Conservation (phyloP, 164 flowering plant species). For the Tetrastigma voinierianum region DNA sequence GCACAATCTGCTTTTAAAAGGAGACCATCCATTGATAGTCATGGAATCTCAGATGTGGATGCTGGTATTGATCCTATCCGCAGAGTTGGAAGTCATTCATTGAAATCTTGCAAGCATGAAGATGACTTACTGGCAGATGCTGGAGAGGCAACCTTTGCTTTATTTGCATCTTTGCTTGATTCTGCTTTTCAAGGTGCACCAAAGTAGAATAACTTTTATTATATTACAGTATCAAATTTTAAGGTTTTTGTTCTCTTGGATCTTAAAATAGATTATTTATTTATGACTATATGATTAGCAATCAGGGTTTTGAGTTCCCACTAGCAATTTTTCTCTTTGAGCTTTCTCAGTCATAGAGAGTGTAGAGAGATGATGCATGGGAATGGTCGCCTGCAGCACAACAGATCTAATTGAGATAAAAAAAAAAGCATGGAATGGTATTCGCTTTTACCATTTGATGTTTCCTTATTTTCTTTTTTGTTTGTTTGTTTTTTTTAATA, state of each 20-base stretch:
- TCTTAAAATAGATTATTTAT: background rate
- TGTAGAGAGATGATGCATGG: too few relatives aligned
- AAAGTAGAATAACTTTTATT: background rate
- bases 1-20: slow-evolving; percentile 39
- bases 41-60: slow-evolving; percentile 29
- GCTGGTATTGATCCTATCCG: slow-evolving; percentile 37
- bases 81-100: slow-evolving; percentile 38
- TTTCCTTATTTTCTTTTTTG: too few relatives aligned
- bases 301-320: too few relatives aligned
- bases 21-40: slow-evolving; percentile 43
- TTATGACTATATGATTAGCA: too few relatives aligned
- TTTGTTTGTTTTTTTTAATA: too few relatives aligned
- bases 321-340: too few relatives aligned
- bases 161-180: slow-evolving; percentile 84
- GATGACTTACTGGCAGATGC: slow-evolving; percentile 48
- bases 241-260: background rate
- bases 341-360: too few relatives aligned
- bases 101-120: slow-evolving; percentile 62
- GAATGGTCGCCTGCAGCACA: too few relatives aligned
- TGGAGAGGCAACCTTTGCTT: slow-evolving; percentile 63
- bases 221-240: background rate
- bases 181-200: slow-evolving; percentile 78
- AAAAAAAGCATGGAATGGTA: too few relatives aligned
- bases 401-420: too few relatives aligned
- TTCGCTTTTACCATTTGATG: too few relatives aligned